Base-by-base conservation (phyloP, 768 basidiomycete species). In the Pleurotus salmoneostramineus region DNA sequence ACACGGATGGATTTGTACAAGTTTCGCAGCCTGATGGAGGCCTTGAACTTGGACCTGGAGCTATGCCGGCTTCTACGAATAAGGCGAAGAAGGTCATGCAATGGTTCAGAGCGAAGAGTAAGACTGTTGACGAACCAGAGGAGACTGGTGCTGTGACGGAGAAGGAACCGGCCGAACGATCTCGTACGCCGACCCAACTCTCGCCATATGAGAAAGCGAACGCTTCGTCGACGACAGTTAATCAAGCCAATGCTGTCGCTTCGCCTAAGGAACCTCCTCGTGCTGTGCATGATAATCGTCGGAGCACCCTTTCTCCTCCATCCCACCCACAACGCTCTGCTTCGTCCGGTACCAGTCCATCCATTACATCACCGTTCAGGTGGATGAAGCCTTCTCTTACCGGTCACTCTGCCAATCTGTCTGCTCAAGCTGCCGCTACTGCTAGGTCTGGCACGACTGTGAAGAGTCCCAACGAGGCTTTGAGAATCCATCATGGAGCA, bases 61-160 rank as follows among this genome's bases (percentile, higher is more conserved):
- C 33, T 6, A 77, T 88, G 73, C 80, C 81, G 2, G 90, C 87
- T 12, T 87, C 91, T 60, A 84, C 91, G n/a, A 87, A 82, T 72
- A 91, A 95, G 70, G 95, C 96, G 3, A 86, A 87, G 70, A 93
- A 89, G 67, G 97, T 99, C 55, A 98, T 98, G 96, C 88, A 95
- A 63, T 99, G 97, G 97, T 98, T 99, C 83, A 80, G 90, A 71
- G 82, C 81, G 56, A 83, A 81, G 72, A 87, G 85, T 66, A 88
- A 83, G 64, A 76, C 56, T 6, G 62, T 66, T 47, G 67, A 56
- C 14, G 60, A 60, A 27, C 66, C 63, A 27, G 64, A 66, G 12
- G 61, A 60, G 0, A 59, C 56, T 36, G 61, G 59, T 32, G 43
- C 54, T 35, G 14, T 47, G 45, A 49, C 47, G 4, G 61, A 54